phyloP scores from a whole-genome alignment of 1,284 basidiomycete genomes.

The Ganoderma resinaceum region DNA sequence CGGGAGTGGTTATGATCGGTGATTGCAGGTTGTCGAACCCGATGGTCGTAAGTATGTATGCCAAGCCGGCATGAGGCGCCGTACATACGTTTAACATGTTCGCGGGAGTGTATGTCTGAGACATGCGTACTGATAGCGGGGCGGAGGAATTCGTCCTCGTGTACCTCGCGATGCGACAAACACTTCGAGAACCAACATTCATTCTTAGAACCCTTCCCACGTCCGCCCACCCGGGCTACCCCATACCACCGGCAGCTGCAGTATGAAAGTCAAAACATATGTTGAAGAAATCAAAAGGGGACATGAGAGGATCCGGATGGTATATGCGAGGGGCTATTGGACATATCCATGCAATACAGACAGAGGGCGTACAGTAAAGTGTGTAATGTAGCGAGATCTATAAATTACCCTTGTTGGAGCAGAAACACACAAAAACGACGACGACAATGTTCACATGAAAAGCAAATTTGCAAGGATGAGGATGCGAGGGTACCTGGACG shows the following conservation, averaged over 20 bases:
- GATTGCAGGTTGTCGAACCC: not conserved
- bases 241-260: not conserved
- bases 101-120: not conserved
- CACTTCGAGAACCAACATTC: too few species aligned
- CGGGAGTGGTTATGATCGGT: not conserved
- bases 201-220: too few species aligned
- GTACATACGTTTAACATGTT: not conserved
- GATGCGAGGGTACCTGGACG: not conserved
- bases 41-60: not conserved
- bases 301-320: not conserved
- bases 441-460: not conserved
- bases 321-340: not conserved
- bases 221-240: not conserved
- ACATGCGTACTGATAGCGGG: too few species aligned
- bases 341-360: not conserved
- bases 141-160: too few species aligned
- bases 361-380: conserved; percentile 1
- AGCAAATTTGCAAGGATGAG: not conserved
- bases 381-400: not conserved
- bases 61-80: not conserved
- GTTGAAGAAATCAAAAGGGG: not conserved
- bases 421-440: not conserved
- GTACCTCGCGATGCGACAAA: too few species aligned
- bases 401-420: not conserved
- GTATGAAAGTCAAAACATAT: not conserved